Evolutionary conservation across 1,139 yeast species (phyloP).

Genomic region (Trichomonascaceae sp.): DNA sequence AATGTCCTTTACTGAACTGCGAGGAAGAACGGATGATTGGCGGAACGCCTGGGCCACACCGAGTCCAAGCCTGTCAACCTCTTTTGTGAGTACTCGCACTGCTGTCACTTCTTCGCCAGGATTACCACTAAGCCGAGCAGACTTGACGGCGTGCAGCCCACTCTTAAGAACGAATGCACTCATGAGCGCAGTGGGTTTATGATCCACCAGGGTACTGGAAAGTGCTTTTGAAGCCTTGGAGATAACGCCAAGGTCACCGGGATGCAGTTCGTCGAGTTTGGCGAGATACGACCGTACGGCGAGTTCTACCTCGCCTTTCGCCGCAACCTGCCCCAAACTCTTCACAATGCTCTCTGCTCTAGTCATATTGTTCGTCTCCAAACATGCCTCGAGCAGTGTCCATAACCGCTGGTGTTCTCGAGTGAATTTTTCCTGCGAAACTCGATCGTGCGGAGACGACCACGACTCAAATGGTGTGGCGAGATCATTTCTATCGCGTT

Average conservation of each 20-base stretch:
- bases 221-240: slow-evolving; percentile 19
- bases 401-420: slow-evolving; percentile 52
- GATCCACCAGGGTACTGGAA: slow-evolving; percentile 14
- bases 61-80: no score
- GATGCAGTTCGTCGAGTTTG: slow-evolving; percentile 30
- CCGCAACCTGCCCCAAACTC: slow-evolving; percentile 39
- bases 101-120: slow-evolving; percentile 38
- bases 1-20: slow-evolving; percentile 36
- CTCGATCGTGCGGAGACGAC: slow-evolving; percentile 24
- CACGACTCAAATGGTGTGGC: no score
- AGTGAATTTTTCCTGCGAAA: slow-evolving; percentile 21
- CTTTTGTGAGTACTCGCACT: slow-evolving; percentile 57
- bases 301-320: slow-evolving; percentile 24
- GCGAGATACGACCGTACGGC: slow-evolving; percentile 39
- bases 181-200: slow-evolving; percentile 21
- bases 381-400: slow-evolving; percentile 69
- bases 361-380: slow-evolving; percentile 51
- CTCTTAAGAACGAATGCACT: slow-evolving; percentile 25
- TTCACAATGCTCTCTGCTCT: slow-evolving; percentile 60
- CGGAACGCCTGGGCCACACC: no score
- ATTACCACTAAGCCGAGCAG: slow-evolving; percentile 11
- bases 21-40: no score
- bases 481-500: no score
- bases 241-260: slow-evolving; percentile 18
- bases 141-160: slow-evolving; percentile 17